Conservation (phyloP, 495 filamentous ascomycete species). For the Penicillium pulvis region DNA sequence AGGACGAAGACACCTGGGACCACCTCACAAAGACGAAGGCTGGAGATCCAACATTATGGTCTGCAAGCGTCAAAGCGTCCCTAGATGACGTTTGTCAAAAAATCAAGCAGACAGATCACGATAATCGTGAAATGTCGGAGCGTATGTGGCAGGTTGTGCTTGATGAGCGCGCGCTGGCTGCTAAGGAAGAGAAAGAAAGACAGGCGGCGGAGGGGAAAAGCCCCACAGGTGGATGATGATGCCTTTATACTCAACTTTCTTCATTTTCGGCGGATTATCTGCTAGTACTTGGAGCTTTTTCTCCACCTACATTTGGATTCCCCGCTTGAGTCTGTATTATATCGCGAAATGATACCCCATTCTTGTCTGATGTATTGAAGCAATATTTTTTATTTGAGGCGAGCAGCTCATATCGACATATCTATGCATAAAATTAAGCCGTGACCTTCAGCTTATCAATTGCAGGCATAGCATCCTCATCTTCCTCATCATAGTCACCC, state of each 20-base stretch:
- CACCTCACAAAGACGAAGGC: constrained; percentile 19
- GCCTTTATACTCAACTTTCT: neutral
- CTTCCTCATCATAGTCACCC: constrained; percentile 71
- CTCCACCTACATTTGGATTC: neutral
- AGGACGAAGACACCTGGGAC: constrained; percentile 64
- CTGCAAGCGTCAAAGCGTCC: constrained; percentile 17
- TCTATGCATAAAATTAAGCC: constrained; percentile 35
- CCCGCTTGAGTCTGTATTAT: neutral
- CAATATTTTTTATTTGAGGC: constrained; percentile 21
- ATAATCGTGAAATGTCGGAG: constrained; percentile 33
- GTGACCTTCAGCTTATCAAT: constrained; percentile 71
- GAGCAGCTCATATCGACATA: constrained; percentile 19
- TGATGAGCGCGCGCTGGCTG: constrained; percentile 40
- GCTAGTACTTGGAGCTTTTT: neutral
- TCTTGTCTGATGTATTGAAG: constrained; percentile 4
- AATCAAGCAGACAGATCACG: constrained; percentile 28
- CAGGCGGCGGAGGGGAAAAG: neutral
- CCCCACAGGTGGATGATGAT: neutral
- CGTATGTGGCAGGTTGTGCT: constrained; percentile 48
- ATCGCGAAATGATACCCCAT: constrained; percentile 12
- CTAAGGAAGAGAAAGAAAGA: constrained; percentile 30
- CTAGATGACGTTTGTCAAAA: constrained; percentile 23
- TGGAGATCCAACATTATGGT: constrained; percentile 29
- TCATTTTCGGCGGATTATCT: neutral
- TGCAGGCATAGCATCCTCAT: constrained; percentile 55